Conservation (phyloP, 2,329 filamentous ascomycete species). For the Tolypocladium ovalisporum region DNA sequence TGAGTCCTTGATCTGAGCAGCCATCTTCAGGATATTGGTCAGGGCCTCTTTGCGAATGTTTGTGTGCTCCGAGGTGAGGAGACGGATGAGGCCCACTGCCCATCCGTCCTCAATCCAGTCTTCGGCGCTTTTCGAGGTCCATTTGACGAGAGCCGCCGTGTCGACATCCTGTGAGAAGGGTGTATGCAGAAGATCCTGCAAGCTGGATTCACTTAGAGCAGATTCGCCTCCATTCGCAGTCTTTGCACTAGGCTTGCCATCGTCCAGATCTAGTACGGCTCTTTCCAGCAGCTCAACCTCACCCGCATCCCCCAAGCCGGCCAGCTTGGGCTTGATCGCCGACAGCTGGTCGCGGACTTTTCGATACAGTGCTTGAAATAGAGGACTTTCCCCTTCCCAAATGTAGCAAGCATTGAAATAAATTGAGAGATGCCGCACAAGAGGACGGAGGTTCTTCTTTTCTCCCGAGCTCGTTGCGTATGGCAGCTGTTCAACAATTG, state of each 20-base stretch:
- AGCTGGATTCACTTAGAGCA: conserved; percentile 26
- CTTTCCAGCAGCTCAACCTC: conserved; percentile 8
- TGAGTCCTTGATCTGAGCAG: conserved; percentile 53
- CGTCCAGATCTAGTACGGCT: conserved; percentile 2
- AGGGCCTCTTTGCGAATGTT: conserved; percentile 73
- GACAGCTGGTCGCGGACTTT: conserved; percentile 20
- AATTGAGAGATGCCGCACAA: conserved; percentile 47
- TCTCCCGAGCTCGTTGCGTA: conserved; percentile 48
- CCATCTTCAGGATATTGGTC: conserved; percentile 56
- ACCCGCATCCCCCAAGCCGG: conserved; percentile 8
- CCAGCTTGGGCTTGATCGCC: conserved; percentile 10
- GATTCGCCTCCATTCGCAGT: conserved; percentile 3
- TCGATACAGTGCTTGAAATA: conserved; percentile 17
- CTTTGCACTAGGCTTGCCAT: neutral
- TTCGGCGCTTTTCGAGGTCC: conserved; percentile 67
- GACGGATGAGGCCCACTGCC: conserved; percentile 57
- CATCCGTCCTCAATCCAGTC: conserved; percentile 71
- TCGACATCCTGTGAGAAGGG: conserved; percentile 37
- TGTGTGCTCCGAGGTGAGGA: conserved; percentile 63
- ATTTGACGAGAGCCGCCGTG: conserved; percentile 44
- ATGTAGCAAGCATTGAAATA: conserved; percentile 44
- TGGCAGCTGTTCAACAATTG: conserved; percentile 67
- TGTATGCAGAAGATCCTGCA: conserved; percentile 41
- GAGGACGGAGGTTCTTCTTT: conserved; percentile 27
- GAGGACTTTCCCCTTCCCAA: conserved; percentile 30